A percentile compares a stretch with the other conserved stretches of the same genome.
Conservation (phyloP, 106 monocot species). For the Amphibolis antarctica region DNA sequence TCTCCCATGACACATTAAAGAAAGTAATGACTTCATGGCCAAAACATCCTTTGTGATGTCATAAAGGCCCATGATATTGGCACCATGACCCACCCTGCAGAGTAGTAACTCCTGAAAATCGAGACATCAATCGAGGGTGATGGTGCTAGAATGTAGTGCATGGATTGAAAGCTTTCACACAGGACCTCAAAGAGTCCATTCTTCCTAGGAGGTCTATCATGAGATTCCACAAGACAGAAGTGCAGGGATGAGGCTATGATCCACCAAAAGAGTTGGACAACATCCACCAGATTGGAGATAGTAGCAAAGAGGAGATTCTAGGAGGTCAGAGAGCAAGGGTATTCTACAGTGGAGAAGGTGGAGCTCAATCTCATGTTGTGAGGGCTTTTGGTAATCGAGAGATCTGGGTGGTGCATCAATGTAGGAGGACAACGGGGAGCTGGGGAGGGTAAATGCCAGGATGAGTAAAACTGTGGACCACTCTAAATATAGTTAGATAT, state of each 20-base stretch:
- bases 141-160: constrained; percentile 24
- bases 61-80: constrained; percentile 72
- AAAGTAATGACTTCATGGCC: constrained; percentile 58
- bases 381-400: constrained; percentile 26
- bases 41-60: constrained; percentile 37
- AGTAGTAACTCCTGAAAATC: constrained; percentile 48
- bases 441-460: too few species aligned
- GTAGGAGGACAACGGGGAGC: constrained; percentile 3
- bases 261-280: constrained; percentile 68
- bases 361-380: constrained; percentile 25
- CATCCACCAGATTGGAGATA: constrained; percentile 31
- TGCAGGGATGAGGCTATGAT: constrained; percentile 31
- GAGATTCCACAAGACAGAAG: constrained; percentile 46
- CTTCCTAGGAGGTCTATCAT: constrained; percentile 72
- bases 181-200: constrained; percentile 55
- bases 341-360: constrained; percentile 28
- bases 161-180: constrained; percentile 79
- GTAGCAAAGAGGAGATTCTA: constrained; percentile 38
- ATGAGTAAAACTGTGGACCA: too few species aligned
- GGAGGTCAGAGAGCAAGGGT: constrained; percentile 27
- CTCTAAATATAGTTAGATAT: too few species aligned
- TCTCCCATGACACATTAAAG: constrained; percentile 29
- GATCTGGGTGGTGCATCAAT: constrained; percentile 4
- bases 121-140: constrained; percentile 45
- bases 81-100: constrained; percentile 43